Evolutionary conservation across 2,329 filamentous ascomycete genomes (phyloP).

Genomic region (Colletotrichum tamarilloi): DNA sequence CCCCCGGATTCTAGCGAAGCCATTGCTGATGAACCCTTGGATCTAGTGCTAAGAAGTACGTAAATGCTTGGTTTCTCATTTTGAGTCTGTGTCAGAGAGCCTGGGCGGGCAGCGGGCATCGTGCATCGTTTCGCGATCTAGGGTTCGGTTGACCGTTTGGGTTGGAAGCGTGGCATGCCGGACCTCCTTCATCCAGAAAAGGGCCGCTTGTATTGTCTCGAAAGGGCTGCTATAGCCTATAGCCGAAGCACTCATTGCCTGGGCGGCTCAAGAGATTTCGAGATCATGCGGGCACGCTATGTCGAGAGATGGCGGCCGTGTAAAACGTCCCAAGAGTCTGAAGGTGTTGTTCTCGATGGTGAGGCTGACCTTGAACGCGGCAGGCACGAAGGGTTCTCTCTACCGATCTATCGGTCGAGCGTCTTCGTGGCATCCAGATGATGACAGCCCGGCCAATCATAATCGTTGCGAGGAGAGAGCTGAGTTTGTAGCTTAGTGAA

Average conservation of each 20-base stretch:
- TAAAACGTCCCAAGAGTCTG: slow-evolving; percentile 12
- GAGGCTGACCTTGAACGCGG: not conserved
- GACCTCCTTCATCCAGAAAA: not conserved
- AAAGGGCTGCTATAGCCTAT: not conserved
- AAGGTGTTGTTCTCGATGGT: not conserved
- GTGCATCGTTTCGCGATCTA: slow-evolving; percentile 18
- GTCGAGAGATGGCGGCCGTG: not conserved
- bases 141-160: slow-evolving; percentile 31
- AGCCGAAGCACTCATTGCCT: not conserved
- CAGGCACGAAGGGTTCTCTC: not conserved
- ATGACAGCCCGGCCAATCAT: not conserved
- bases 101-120: slow-evolving; percentile 4
- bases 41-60: not conserved
- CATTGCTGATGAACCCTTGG: not conserved
- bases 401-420: not conserved
- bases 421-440: slow-evolving; percentile 3
- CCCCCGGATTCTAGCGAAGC: not conserved
- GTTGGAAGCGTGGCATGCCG: not conserved
- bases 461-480: not conserved
- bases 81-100: slow-evolving; percentile 9
- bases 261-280: not conserved
- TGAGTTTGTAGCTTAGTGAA: not conserved
- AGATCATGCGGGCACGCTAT: not conserved
- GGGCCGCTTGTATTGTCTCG: not conserved
- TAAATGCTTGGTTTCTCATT: not conserved